Evolutionary conservation across 176 grass and related monocot species (phyloP).

Genomic region (Pharus latifolius): DNA sequence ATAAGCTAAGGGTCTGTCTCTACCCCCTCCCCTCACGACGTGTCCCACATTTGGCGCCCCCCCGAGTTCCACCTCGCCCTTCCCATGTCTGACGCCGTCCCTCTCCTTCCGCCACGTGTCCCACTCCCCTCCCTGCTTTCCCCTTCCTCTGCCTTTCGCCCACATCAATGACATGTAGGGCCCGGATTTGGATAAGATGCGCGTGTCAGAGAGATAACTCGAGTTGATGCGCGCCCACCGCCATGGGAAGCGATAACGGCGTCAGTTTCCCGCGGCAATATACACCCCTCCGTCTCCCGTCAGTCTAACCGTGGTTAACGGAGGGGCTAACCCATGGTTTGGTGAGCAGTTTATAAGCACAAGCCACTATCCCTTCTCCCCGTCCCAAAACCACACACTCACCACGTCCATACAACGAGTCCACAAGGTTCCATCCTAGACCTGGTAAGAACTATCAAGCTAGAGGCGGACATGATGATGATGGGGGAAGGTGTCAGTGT

Average conservation of each 20-base stretch:
- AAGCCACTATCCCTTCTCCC: background rate
- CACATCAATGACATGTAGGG: background rate
- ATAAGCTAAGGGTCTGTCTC: background rate
- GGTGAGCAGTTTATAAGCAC: constrained; percentile 41
- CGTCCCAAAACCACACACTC: background rate
- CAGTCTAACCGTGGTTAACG: background rate
- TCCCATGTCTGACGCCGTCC: constrained; percentile 30
- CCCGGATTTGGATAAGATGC: rapidly evolving
- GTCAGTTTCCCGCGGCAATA: background rate
- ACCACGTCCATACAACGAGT: background rate
- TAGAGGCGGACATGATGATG: constrained; percentile 34
- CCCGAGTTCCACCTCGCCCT: constrained; percentile 25
- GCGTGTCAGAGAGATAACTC: rapidly evolving
- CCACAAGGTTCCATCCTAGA: background rate
- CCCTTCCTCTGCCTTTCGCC: rapidly evolving
- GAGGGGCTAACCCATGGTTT: background rate
- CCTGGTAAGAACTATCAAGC: background rate
- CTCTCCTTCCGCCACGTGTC: constrained; percentile 33
- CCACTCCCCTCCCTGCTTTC: background rate
- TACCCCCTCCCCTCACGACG: constrained; percentile 9
- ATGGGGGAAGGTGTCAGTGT: constrained; percentile 50
- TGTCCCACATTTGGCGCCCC: constrained; percentile 31
- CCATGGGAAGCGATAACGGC: background rate
- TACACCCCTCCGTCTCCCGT: background rate
- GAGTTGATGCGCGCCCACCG: rapidly evolving